phyloP scores from a whole-genome alignment of 2,329 filamentous ascomycete species.

The Sporothrix pseudoabietina region DNA sequence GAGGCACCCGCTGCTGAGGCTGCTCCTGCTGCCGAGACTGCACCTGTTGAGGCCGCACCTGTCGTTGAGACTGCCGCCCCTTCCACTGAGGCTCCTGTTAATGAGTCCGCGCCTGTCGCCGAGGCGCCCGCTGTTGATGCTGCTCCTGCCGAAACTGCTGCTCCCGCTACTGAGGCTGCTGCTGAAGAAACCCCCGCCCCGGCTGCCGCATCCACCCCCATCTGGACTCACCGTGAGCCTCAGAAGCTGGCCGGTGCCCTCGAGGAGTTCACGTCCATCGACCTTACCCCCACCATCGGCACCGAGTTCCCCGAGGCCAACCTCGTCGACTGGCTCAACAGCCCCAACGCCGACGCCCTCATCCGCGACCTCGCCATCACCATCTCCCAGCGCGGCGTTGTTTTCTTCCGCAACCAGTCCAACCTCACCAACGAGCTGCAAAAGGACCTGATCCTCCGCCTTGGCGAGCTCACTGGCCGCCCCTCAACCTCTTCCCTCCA shows the following conservation, averaged over 20 bases:
- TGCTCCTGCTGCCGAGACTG: not conserved
- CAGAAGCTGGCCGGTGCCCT: slow-evolving; percentile 55
- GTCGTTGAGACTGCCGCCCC: slow-evolving; percentile 7
- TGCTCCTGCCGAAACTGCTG: not conserved
- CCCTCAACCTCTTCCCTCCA: slow-evolving; percentile 60
- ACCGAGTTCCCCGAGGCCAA: slow-evolving; percentile 62
- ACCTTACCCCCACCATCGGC: slow-evolving; percentile 64
- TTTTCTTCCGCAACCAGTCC: slow-evolving; percentile 65
- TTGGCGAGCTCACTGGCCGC: slow-evolving; percentile 62
- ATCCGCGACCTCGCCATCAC: slow-evolving; percentile 68
- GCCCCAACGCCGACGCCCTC: slow-evolving; percentile 63
- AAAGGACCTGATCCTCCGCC: slow-evolving; percentile 59
- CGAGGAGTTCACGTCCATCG: slow-evolving; percentile 57
- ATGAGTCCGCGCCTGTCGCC: not conserved
- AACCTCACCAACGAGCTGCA: slow-evolving; percentile 60
- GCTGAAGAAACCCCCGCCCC: not conserved
- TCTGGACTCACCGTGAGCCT: slow-evolving; percentile 40
- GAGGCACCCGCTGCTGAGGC: not conserved
- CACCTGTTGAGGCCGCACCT: not conserved
- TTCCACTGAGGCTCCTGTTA: not conserved
- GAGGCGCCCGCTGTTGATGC: not conserved
- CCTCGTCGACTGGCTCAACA: slow-evolving; percentile 62
- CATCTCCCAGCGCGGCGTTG: slow-evolving; percentile 64
- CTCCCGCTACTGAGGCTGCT: not conserved
- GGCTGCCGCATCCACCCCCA: not conserved